phyloP scores from a whole-genome alignment of 164 flowering plant genomes.

The Vitis rupestris region DNA sequence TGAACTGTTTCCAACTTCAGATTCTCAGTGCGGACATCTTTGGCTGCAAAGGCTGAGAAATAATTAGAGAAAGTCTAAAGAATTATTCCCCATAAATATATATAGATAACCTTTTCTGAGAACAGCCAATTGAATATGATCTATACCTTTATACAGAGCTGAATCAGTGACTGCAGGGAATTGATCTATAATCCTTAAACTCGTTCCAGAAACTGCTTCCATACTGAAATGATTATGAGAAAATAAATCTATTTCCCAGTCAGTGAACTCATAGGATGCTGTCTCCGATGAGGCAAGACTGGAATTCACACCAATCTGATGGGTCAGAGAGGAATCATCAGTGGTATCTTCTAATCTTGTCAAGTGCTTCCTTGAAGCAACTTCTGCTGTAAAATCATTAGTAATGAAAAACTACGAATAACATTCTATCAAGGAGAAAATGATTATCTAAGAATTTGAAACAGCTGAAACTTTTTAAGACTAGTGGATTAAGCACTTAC shows the following conservation, averaged over 20 bases:
- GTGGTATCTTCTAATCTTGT: not conserved
- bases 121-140: not conserved
- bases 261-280: no score
- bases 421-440: not conserved
- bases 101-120: not conserved
- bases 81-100: no score
- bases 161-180: not conserved
- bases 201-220: not conserved
- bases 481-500: constrained; percentile 3
- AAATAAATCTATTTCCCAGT: no score
- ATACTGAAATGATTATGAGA: no score
- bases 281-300: no score
- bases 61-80: not conserved
- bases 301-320: no score
- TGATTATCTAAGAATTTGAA: not conserved
- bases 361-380: not conserved
- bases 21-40: not conserved
- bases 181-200: not conserved
- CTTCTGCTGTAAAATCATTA: not conserved
- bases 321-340: not conserved
- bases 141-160: not conserved
- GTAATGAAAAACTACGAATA: not conserved
- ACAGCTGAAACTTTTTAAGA: not conserved
- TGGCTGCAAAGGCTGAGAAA: not conserved
- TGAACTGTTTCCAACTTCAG: not conserved